Evolutionary conservation across 108 stramenopile genomes (phyloP).

Genomic region (Cyclotella kingstonii): DNA sequence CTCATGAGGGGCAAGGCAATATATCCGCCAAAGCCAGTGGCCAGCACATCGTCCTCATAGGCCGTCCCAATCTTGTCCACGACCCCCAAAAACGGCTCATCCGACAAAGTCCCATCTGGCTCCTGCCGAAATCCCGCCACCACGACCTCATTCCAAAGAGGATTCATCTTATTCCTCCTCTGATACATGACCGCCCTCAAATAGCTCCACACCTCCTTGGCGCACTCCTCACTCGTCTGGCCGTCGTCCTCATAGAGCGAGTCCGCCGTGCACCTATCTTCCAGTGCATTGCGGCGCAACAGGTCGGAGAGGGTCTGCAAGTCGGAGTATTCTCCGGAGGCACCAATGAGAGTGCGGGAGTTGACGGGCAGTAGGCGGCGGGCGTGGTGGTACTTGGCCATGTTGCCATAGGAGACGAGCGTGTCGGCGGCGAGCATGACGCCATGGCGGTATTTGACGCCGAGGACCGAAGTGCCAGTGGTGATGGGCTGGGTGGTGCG

Average conservation of each 20-base stretch:
- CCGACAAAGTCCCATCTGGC: constrained; percentile 28
- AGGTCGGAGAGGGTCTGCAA: constrained; percentile 84
- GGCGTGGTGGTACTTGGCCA: constrained; percentile 95
- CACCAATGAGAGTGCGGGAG: constrained; percentile 84
- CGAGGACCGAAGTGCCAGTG: constrained; percentile 97
- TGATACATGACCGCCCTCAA: constrained; percentile 95
- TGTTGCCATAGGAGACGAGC: constrained; percentile 87
- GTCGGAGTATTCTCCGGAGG: constrained; percentile 94
- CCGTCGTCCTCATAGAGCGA: constrained; percentile 63
- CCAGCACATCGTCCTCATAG: constrained; percentile 91
- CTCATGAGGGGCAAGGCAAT: constrained; percentile 95
- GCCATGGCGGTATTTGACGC: constrained; percentile 89
- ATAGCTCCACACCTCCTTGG: constrained; percentile 80
- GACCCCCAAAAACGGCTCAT: constrained; percentile 85
- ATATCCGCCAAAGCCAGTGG: constrained; percentile 96
- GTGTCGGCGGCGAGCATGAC: constrained; percentile 99
- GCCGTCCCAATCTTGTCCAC: constrained; percentile 97
- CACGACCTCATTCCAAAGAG: constrained; percentile 97
- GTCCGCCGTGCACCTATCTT: constrained; percentile 59
- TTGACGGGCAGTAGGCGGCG: constrained; percentile 72
- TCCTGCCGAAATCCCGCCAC: constrained; percentile 79
- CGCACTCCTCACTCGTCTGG: constrained; percentile 50
- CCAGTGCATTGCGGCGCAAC: constrained; percentile 75
- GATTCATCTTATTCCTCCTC: constrained; percentile 93
- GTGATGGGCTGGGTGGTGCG: constrained; percentile 92